A percentile compares a stretch with the other conserved stretches of the same genome.
Conservation (phyloP, 306 rosid species). For the Hylodesmum podocarpum region DNA sequence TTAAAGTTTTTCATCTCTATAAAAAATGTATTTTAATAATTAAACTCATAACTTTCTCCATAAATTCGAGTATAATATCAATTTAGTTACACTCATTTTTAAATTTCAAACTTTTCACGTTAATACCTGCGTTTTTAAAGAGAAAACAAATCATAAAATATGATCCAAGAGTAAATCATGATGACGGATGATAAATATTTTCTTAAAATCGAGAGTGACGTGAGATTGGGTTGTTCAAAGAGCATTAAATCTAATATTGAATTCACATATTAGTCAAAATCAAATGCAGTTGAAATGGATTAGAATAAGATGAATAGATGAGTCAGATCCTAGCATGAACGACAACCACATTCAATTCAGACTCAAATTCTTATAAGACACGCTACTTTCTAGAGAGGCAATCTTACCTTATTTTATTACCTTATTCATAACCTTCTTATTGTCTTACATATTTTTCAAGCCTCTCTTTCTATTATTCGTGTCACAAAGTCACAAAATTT, state of each 20-base stretch:
- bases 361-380: not conserved
- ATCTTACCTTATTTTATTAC: not conserved
- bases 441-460: not conserved
- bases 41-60: no score
- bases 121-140: no score
- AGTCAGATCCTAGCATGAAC: not conserved
- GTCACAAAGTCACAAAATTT: slow-evolving; percentile 11
- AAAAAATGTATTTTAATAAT: no score
- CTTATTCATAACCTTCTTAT: not conserved
- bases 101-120: no score
- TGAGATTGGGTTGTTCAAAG: not conserved
- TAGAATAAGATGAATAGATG: not conserved
- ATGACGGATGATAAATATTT: no score
- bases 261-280: not conserved
- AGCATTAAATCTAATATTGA: not conserved
- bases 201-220: no score
- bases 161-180: no score
- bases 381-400: not conserved
- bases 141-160: no score
- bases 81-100: no score
- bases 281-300: not conserved
- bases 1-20: no score
- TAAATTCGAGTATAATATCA: no score
- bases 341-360: not conserved
- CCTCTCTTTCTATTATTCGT: not conserved